Evolutionary conservation across 169 alveolate species (phyloP).

Genomic region (Cryptosporidium canis): DNA sequence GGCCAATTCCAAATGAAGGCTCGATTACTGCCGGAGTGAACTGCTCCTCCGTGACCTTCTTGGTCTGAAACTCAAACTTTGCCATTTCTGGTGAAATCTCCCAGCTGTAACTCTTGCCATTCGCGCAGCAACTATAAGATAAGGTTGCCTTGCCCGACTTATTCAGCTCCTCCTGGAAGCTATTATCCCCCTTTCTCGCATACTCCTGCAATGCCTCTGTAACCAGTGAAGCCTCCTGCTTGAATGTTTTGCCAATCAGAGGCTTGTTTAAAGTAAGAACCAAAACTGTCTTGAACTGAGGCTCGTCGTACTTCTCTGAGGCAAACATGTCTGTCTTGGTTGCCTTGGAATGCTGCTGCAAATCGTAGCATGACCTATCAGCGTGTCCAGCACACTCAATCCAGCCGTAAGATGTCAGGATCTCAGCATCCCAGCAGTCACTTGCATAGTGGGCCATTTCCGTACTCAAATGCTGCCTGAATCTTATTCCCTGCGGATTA

Average conservation of each 20-base stretch:
- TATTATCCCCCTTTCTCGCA: conserved; percentile 75
- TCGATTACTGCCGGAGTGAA: conserved; percentile 96
- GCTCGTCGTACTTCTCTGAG: conserved; percentile 88
- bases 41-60: conserved; percentile 91
- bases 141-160: conserved; percentile 2
- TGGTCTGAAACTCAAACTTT: conserved; percentile 84
- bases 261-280: conserved; percentile 86
- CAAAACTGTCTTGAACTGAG: conserved; percentile 84
- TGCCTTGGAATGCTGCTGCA: conserved; percentile 89
- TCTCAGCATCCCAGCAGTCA: conserved; percentile 99
- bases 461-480: conserved; percentile 94
- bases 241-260: conserved; percentile 87
- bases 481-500: conserved; percentile 90
- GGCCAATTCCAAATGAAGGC: conserved; percentile 98
- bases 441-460: conserved; percentile 99
- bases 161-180: conserved; percentile 72
- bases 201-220: conserved; percentile 70
- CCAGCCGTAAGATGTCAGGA: conserved; percentile 96
- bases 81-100: conserved; percentile 81
- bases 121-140: neutral
- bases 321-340: conserved; percentile 90
- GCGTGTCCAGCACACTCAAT: conserved; percentile 98
- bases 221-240: conserved; percentile 79
- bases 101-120: conserved; percentile 39
- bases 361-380: conserved; percentile 94